phyloP scores from a whole-genome alignment of 495 filamentous ascomycete genomes.

The Neurospora sp. region DNA sequence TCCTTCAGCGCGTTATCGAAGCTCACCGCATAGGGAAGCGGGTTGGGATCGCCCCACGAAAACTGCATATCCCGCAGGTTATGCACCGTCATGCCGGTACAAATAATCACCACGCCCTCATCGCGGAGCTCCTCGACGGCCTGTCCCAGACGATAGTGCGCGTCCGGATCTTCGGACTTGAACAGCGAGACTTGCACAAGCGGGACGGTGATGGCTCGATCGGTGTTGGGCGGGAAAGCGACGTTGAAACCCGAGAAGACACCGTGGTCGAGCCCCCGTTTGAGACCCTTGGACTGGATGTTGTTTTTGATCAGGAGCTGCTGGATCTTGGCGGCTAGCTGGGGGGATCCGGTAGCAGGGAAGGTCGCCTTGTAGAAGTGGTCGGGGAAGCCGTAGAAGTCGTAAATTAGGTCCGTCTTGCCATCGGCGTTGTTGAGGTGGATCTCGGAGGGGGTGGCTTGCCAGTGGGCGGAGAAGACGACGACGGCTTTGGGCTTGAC shows the following conservation, averaged over 20 bases:
- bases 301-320: conserved; percentile 44
- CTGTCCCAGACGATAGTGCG: conserved; percentile 62
- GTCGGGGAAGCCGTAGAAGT: conserved; percentile 72
- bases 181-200: conserved; percentile 76
- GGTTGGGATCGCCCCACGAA: conserved; percentile 32
- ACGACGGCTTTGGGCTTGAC: conserved; percentile 74
- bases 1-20: conserved; percentile 75
- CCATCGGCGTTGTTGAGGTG: conserved; percentile 60
- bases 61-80: conserved; percentile 60
- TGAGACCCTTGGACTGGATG: conserved; percentile 53
- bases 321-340: conserved; percentile 58
- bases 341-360: conserved; percentile 56
- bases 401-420: conserved; percentile 67
- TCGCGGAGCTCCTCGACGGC: conserved; percentile 60
- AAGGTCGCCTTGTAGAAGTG: conserved; percentile 53
- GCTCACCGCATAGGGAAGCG: conserved; percentile 55
- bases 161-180: conserved; percentile 53
- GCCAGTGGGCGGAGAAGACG: conserved; percentile 86
- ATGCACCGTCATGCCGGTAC: conserved; percentile 81
- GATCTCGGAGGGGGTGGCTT: conserved; percentile 47
- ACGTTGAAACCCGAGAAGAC: conserved; percentile 67
- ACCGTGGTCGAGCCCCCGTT: conserved; percentile 71
- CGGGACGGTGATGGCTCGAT: conserved; percentile 60
- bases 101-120: conserved; percentile 62
- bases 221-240: conserved; percentile 59